Evolutionary conservation across 331 rosid species (phyloP).

Genomic region (Cydonia oblonga): DNA sequence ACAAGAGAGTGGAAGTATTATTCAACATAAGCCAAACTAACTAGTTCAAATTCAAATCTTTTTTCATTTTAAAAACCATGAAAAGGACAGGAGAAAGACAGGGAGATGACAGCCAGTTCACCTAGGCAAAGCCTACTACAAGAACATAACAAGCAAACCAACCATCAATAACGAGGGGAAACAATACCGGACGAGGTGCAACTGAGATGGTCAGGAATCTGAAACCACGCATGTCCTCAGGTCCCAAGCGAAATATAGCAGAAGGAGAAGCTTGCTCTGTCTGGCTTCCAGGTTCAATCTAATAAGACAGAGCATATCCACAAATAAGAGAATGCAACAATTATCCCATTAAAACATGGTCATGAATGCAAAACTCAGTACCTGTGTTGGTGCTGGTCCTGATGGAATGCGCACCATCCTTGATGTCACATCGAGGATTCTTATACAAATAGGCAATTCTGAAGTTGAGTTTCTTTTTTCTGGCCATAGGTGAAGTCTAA

Average conservation of each 20-base stretch:
- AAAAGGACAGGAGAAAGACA: not conserved
- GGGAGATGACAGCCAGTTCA: not conserved
- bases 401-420: slow-evolving; percentile 95
- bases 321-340: slow-evolving; percentile 6
- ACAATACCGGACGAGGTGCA: slow-evolving; percentile 97
- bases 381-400: slow-evolving; percentile 96
- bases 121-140: not conserved
- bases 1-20: not conserved
- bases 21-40: not conserved
- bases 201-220: slow-evolving; percentile 91
- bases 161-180: not conserved
- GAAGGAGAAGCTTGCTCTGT: slow-evolving; percentile 98
- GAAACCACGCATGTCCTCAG: slow-evolving; percentile 83
- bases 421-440: slow-evolving; percentile 81
- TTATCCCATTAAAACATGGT: not conserved
- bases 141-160: not conserved
- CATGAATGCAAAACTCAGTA: slow-evolving; percentile 14
- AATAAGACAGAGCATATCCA: slow-evolving; percentile 15
- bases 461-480: slow-evolving; percentile 63
- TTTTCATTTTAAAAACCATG: not conserved
- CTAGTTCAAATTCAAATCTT: not conserved
- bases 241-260: slow-evolving; percentile 70
- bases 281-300: slow-evolving; percentile 99
- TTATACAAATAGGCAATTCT: slow-evolving; percentile 40
- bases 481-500: slow-evolving; percentile 91